Conservation (phyloP, 208 protist genomes). For the Acanthamoeba healyi region DNA sequence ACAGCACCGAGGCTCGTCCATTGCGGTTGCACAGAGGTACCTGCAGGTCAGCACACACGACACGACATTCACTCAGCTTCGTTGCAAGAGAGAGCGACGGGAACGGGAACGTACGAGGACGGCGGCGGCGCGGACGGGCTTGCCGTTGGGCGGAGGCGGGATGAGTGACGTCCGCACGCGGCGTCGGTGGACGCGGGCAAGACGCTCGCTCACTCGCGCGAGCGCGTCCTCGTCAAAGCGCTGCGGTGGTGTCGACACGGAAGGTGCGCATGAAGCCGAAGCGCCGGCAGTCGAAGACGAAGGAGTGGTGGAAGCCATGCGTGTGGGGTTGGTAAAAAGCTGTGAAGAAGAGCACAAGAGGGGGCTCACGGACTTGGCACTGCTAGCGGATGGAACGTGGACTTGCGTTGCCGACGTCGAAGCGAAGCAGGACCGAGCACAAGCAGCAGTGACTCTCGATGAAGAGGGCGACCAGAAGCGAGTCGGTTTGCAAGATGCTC, state of each 20-base stretch:
- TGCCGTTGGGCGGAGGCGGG: not conserved
- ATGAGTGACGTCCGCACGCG: not conserved
- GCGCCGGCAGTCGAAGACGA: not conserved
- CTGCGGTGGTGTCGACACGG: not conserved
- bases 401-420: too few relatives aligned
- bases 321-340: not conserved
- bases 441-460: too few relatives aligned
- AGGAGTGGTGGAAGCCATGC: not conserved
- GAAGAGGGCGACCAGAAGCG: too few relatives aligned
- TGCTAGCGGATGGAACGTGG: too few relatives aligned
- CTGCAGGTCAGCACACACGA: not conserved
- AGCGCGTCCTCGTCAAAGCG: constrained; percentile 21
- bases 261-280: too few relatives aligned
- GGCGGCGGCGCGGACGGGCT: constrained; percentile 1
- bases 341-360: not conserved
- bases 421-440: too few relatives aligned
- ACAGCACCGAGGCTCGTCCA: constrained; percentile 39
- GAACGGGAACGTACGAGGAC: constrained; percentile 33
- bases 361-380: too few relatives aligned
- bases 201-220: not conserved
- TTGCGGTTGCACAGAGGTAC: constrained; percentile 57
- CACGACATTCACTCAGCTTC: too few relatives aligned
- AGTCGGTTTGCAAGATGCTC: too few relatives aligned
- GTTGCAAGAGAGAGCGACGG: too few relatives aligned
- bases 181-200: not conserved